Evolutionary conservation across 106 monocot species (phyloP).

Genomic region (Amphibolis antarctica): DNA sequence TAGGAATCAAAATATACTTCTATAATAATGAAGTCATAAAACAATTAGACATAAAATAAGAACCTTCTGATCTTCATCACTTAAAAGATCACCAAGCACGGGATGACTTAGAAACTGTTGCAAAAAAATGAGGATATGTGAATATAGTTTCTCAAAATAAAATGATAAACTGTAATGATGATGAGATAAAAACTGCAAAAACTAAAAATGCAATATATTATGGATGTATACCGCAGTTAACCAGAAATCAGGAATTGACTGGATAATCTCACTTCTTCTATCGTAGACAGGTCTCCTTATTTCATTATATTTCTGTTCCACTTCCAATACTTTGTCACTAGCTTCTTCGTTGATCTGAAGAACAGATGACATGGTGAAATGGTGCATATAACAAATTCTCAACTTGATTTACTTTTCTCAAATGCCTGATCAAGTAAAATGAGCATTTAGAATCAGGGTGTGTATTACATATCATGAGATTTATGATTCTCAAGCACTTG

Average conservation of each 20-base stretch:
- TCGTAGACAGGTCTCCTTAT: conserved; percentile 74
- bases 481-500: too few species aligned
- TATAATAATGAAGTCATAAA: background rate
- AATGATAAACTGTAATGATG: background rate
- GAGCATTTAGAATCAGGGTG: too few species aligned
- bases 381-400: background rate
- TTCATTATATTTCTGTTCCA: conserved; percentile 93
- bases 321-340: conserved; percentile 94
- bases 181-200: background rate
- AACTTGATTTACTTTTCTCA: background rate
- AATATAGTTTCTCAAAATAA: background rate
- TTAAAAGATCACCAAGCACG: conserved; percentile 53
- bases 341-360: conserved; percentile 80
- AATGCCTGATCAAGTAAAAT: too few species aligned
- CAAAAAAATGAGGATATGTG: background rate
- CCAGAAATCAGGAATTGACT: conserved; percentile 94
- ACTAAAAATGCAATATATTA: conserved; percentile 1
- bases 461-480: too few species aligned
- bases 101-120: conserved; percentile 86
- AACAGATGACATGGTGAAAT: background rate
- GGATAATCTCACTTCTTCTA: conserved; percentile 59
- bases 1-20: background rate
- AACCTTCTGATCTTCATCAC: conserved; percentile 83
- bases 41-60: background rate
- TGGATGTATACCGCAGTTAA: conserved; percentile 61